Evolutionary conservation across 345 rosid species (phyloP), one percentile per base, ranked within the genome.

Genomic region (Gossypium sturtianum): DNA sequence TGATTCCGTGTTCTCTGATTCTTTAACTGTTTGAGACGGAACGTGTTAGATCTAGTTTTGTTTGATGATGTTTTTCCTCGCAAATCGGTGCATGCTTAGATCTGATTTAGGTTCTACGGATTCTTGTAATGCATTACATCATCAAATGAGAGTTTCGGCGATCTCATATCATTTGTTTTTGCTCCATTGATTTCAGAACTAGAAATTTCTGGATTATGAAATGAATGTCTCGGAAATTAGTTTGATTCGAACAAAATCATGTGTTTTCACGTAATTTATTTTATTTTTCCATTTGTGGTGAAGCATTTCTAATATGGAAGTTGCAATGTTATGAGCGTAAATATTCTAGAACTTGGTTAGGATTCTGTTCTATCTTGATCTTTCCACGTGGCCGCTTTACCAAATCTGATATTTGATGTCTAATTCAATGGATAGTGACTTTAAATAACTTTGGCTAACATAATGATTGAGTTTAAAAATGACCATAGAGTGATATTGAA

Each of bases 401-500:
- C 17, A 52, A 16, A 27, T 16, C 2, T 51, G 45, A 5, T 27
- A 22, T 34, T 52, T 48, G 13, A 69, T 51, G 41, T 34, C 41
- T 34, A 34, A 34, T 34, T 34, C 41, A 34, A 34, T 34, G 41
- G 7, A 34, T 34, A 1, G 41, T 29, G 51, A 17, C 15, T 69
- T 48, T 27, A 16, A 69, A 27, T 51, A 44, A 27, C 16, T 23
- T 69, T 7, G n/a, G 11, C 2, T 6, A 17, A 51, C 23, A 49
- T 4, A 44, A 69, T 69, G 72, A 69, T 69, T 51, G 60, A 44
- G 29, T 16, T 51, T 51, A 9, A 69, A 69, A 69, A 51, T 70
- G 73, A 51, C 57, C 7, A 22, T 2, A 34, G 56, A 29, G 19
- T 3, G 17, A 4, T 34, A 25, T 51, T 0, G 20, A 12, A 53